Base-by-base conservation (phyloP, 2,329 filamentous ascomycete species). In the Talaromyces verruculosus region DNA sequence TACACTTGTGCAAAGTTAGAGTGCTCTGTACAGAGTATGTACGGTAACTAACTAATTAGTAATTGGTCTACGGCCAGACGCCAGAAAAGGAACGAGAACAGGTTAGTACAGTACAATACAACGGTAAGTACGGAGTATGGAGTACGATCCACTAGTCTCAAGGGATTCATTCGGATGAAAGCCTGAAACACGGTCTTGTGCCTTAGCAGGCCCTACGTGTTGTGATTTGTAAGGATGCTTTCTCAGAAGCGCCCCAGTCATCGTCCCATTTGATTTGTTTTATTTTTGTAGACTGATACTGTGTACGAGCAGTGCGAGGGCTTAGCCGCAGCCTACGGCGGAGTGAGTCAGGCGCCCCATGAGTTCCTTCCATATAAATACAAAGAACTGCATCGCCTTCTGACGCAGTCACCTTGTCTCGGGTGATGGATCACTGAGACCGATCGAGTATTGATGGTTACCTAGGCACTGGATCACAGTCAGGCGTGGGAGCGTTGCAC, bases 221-320 rank as follows among this genome's bases (percentile, higher is more conserved):
- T 37, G 59, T 61, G 60, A 62, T 62, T 61, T 51, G 60, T 62
- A 61, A 61, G 58, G 41, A 45, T 45, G 17, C 39, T 28, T 61
- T 39, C 2, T 49, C 10, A 39, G 53, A 19, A 37, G 30, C 19
- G 45, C 30, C 60, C 43, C 45, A 62, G 60, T 51, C 45, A n/a
- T 28, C 39, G 43, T 53, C 22, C 47, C 22, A 17, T 49, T 33
- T 25, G 45, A 6, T 49, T n/a, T 35, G 51, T 35, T 49, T 62
- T 62, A 51, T 51, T 62, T 62, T 62, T 39, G 60, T 22, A 33
- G 47, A 17, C n/a, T 57, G 2, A 25, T 25, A 25, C 25, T 25
- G 25, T 25, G 25, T 25, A 10, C 8, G 28, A 11, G 17, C 13
- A 51, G 13, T 55, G n/a, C 17, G 30, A 13, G n/a, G n/a, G 33